Percentiles rank a stretch among this genome's conserved stretches.
These are phyloP conservation scores for Globisporangium acanthophoron DNA, from an alignment of 352 stramenopile species.

Conservation along the genomic window DNA sequence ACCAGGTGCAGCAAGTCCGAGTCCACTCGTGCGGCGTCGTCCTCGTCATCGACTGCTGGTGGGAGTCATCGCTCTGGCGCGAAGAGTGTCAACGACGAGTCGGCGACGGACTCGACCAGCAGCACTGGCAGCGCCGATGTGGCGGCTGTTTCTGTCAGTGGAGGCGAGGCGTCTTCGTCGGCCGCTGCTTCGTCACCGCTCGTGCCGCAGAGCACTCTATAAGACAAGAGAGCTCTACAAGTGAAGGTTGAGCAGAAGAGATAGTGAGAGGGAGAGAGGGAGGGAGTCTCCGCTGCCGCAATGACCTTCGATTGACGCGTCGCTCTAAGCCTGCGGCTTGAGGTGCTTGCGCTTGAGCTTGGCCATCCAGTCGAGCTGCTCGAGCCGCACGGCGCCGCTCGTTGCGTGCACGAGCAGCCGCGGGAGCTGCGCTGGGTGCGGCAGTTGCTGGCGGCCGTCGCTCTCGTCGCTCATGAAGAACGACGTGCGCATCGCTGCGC, in stretches of 20 bases:
- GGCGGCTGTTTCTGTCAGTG: not conserved
- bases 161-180: not conserved
- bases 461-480: slow-evolving; percentile 57
- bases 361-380: slow-evolving; percentile 77
- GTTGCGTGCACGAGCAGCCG: slow-evolving; percentile 44
- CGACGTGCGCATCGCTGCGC: slow-evolving; percentile 65
- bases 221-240: too few relatives aligned
- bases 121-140: not conserved
- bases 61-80: not conserved
- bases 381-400: slow-evolving; percentile 31
- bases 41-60: not conserved
- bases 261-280: not conserved
- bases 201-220: not conserved
- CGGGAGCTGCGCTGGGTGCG: slow-evolving; percentile 11
- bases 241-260: not conserved
- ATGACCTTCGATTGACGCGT: not conserved
- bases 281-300: not conserved
- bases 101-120: not conserved
- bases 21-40: too few relatives aligned
- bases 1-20: slow-evolving; percentile 6
- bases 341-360: slow-evolving; percentile 77
- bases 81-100: not conserved
- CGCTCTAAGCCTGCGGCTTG: slow-evolving; percentile 2
- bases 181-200: not conserved
- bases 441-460: not conserved